Evolutionary conservation across 2,329 filamentous ascomycete genomes (phyloP), one percentile per base, ranked within the genome.

Genomic region (Cladosporium sp.): DNA sequence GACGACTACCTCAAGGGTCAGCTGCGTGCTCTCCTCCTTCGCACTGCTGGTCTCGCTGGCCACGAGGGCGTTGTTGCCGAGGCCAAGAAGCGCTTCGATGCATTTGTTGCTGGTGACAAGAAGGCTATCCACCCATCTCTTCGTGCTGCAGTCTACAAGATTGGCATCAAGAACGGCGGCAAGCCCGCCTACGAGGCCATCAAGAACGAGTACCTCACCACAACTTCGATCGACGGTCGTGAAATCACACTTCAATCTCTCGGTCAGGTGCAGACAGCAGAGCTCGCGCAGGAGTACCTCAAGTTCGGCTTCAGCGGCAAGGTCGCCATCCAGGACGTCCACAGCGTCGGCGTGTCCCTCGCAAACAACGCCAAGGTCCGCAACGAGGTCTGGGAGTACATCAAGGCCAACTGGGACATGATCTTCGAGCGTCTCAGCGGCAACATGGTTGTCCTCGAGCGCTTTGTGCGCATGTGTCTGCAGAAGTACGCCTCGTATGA

Each of bases 361-460:
- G 88, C 91, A 4, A 83, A 81, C 68, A 97, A 97, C 79, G 82
- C 88, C 10, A 84, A 87, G 67, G 89, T 88, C 3, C 89, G 93
- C n/a, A 80, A 84, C 53, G 82, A 89, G 53, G 86, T 96, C 65
- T 99, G 95, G 95, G 82, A 89, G 62, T 97, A 91, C 79, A 86
- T 97, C 74, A 92, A 93, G 79, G 83, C 86, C 51, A 89, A 97
- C 80, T 99, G 94, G 91, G 83, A 87, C 32, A 82, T 85, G 39
- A 85, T 96, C 53, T 85, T 89, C 61, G 81, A 86, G 67, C 90
- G 90, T 77, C 84, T 98, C 63, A 88, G 86, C 76, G 83, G 84
- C 49, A 97, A 97, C 80, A 91, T 92, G 68, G 90, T 97, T 32
- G 87, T 97, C 3, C 83, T 97, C 18, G 94, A 99, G 79, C 89